Evolutionary conservation across 257 asterid species (phyloP).

Genomic region (Osmanthus fragrans): DNA sequence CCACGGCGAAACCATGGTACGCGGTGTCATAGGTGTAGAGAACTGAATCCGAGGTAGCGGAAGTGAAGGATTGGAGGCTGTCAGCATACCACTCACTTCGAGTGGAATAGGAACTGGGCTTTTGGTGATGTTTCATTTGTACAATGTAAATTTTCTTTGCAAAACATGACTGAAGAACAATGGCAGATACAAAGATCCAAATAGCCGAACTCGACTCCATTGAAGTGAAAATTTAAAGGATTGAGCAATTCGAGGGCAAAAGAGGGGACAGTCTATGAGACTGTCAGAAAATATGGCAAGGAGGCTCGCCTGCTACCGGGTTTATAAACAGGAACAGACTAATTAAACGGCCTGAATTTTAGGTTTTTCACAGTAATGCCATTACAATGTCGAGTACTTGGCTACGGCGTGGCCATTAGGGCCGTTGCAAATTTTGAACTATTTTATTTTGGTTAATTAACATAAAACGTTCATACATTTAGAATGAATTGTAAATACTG

Average conservation of each 20-base stretch:
- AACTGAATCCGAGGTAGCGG: constrained; percentile 22
- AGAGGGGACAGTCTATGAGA: constrained; percentile 31
- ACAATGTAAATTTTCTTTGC: constrained; percentile 42
- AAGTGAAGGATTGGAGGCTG: constrained; percentile 20
- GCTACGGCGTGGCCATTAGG: not conserved
- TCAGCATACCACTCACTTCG: constrained; percentile 41
- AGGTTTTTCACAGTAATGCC: constrained; percentile 22
- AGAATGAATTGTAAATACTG: no score
- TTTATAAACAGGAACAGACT: constrained; percentile 20
- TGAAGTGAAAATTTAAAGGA: not conserved
- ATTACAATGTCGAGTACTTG: not conserved
- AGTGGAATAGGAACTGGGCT: constrained; percentile 34
- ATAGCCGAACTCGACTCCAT: constrained; percentile 24
- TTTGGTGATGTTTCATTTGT: constrained; percentile 38
- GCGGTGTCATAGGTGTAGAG: constrained; percentile 41
- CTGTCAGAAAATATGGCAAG: constrained; percentile 24
- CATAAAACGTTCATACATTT: no score
- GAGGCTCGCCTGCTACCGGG: constrained; percentile 28
- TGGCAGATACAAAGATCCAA: constrained; percentile 14
- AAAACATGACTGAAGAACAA: constrained; percentile 28
- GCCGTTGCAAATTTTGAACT: not conserved
- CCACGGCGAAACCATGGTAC: constrained; percentile 46
- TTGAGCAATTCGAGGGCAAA: not conserved
- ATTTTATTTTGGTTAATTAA: no score
- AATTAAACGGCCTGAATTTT: not conserved